Percentiles rank a stretch among this genome's conserved stretches.
phyloP scores from a whole-genome alignment of 768 basidiomycete species.

The Asterophora lycoperdoides region DNA sequence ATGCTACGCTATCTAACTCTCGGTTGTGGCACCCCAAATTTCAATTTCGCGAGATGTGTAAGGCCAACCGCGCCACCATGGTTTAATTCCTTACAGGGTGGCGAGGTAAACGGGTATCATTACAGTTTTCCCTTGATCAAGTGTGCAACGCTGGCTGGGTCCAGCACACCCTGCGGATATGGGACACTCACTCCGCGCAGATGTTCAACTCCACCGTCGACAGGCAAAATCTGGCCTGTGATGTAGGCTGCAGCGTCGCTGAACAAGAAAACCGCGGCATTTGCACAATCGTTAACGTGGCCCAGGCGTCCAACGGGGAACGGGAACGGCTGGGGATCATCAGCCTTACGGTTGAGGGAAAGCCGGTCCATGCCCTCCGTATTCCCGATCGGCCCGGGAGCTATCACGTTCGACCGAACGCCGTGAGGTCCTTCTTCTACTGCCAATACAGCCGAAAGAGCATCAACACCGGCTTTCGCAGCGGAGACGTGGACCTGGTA shows the following conservation, averaged over 20 bases:
- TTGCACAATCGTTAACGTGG: constrained; percentile 59
- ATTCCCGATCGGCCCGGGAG: constrained; percentile 75
- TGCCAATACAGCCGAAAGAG: constrained; percentile 78
- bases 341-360: constrained; percentile 26
- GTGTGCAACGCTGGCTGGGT: constrained; percentile 47
- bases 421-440: constrained; percentile 94
- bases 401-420: constrained; percentile 85
- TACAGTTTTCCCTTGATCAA: constrained; percentile 30
- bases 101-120: too few species aligned
- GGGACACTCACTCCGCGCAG: constrained; percentile 45
- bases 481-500: constrained; percentile 93
- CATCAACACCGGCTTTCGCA: constrained; percentile 93
- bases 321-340: constrained; percentile 14
- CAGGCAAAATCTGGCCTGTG: constrained; percentile 69
- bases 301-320: constrained; percentile 50
- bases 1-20: too few species aligned
- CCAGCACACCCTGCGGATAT: constrained; percentile 60
- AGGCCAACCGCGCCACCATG: too few species aligned
- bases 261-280: constrained; percentile 75
- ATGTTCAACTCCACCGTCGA: constrained; percentile 65
- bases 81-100: too few species aligned
- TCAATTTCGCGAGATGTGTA: too few species aligned
- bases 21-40: too few species aligned
- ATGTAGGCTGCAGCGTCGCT: constrained; percentile 75
- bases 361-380: constrained; percentile 78